phyloP scores from a whole-genome alignment of 495 filamentous ascomycete genomes.

The Cetradonia linearis region DNA sequence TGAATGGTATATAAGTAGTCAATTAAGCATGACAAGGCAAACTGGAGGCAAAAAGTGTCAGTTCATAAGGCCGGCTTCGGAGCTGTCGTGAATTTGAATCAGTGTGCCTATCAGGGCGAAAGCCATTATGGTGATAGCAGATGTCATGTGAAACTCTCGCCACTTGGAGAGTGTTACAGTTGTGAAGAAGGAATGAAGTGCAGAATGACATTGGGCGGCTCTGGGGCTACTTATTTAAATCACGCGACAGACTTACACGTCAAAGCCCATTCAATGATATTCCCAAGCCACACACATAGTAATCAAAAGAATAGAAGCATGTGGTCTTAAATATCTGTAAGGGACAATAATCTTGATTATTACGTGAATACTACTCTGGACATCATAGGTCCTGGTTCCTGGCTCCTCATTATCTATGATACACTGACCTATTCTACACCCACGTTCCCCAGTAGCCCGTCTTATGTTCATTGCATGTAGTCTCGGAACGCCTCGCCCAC shows the following conservation, averaged over 20 bases:
- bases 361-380: conserved; percentile 2
- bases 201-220: not conserved
- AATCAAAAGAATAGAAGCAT: not conserved
- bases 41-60: not conserved
- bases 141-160: not conserved
- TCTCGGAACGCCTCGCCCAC: conserved; percentile 7
- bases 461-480: conserved; percentile 11
- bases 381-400: conserved; percentile 1
- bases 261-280: not conserved
- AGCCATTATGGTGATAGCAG: not conserved
- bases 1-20: no score
- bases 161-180: not conserved
- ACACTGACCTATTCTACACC: conserved; percentile 8
- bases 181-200: not conserved
- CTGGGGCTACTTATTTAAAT: not conserved
- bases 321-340: not conserved
- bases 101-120: not conserved
- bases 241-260: conserved; percentile 4
- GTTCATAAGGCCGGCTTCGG: not conserved
- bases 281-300: not conserved
- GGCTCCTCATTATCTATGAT: not conserved
- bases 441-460: not conserved
- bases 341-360: not conserved
- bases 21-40: not conserved
- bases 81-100: not conserved